Conservation (phyloP, 2,329 filamentous ascomycete species). For the Juglanconis juglandina region DNA sequence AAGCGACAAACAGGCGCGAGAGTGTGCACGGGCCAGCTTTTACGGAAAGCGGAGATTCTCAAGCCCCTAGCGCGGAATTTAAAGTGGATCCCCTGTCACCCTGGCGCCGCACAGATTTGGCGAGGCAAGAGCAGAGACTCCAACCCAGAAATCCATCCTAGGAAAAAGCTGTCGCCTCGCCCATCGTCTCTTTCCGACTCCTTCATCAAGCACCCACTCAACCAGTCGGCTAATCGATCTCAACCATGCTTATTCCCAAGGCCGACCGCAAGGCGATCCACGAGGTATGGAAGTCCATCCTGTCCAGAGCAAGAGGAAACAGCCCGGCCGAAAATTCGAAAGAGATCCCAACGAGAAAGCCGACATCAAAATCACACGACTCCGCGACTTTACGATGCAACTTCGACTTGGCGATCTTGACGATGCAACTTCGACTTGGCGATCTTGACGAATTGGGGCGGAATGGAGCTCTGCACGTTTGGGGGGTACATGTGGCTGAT, state of each 20-base stretch:
- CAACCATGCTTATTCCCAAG: slow-evolving; percentile 97
- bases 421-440: not conserved
- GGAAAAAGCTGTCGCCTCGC: slow-evolving; percentile 15
- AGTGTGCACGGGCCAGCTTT: not conserved
- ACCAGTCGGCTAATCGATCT: slow-evolving; percentile 46
- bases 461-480: not conserved
- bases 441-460: not conserved
- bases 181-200: slow-evolving; percentile 26
- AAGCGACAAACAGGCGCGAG: too few relatives aligned
- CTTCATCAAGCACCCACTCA: slow-evolving; percentile 44
- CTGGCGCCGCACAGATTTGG: slow-evolving; percentile 17
- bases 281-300: slow-evolving; percentile 51
- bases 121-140: slow-evolving; percentile 1
- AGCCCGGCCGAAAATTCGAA: slow-evolving; percentile 6
- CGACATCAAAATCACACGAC: slow-evolving; percentile 5
- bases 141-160: slow-evolving; percentile 14
- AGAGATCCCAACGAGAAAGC: slow-evolving; percentile 6
- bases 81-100: slow-evolving; percentile 1
- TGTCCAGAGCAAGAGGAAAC: not conserved
- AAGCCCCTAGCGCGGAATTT: slow-evolving; percentile 1
- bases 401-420: not conserved
- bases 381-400: slow-evolving; percentile 2
- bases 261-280: slow-evolving; percentile 99
- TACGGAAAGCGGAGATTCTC: slow-evolving; percentile 4
- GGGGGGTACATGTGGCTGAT: slow-evolving; percentile 21